A percentile compares a stretch with the other conserved stretches of the same genome.
phyloP scores from a whole-genome alignment of 106 monocot genomes.

The Chionographis japonica region DNA sequence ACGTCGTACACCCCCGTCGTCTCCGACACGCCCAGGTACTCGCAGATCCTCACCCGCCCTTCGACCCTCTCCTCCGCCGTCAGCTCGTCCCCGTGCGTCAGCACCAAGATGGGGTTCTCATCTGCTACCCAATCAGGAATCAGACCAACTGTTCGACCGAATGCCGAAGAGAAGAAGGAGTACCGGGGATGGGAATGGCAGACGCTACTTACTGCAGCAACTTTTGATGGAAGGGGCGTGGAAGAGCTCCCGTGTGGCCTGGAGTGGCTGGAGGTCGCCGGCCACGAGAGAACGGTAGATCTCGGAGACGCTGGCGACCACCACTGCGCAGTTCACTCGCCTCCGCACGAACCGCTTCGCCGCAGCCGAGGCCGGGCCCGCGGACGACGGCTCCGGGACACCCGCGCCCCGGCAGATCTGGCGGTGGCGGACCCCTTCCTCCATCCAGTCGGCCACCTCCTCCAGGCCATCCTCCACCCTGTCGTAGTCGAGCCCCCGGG shows the following conservation, averaged over 20 bases:
- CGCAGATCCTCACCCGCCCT: slow-evolving; percentile 21
- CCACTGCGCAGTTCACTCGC: slow-evolving; percentile 40
- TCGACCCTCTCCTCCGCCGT: slow-evolving; percentile 31
- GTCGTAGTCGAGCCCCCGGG: slow-evolving; percentile 44
- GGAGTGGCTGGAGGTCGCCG: slow-evolving; percentile 27
- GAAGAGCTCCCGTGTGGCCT: slow-evolving; percentile 44
- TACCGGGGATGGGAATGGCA: neutral
- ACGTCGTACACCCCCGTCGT: slow-evolving; percentile 34
- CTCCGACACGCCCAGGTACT: slow-evolving; percentile 22
- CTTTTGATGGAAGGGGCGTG: slow-evolving; percentile 23
- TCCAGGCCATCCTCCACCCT: slow-evolving; percentile 21
- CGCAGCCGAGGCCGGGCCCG: slow-evolving; percentile 1
- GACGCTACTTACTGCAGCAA: slow-evolving; percentile 31
- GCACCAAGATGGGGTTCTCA: slow-evolving; percentile 37
- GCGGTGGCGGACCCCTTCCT: slow-evolving; percentile 57
- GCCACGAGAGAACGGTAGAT: slow-evolving; percentile 21
- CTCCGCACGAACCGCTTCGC: slow-evolving; percentile 35
- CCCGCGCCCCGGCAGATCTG: slow-evolving; percentile 31
- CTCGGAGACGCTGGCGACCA: slow-evolving; percentile 47
- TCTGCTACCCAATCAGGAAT: slow-evolving; percentile 10
- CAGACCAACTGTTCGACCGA: slow-evolving; percentile 1
- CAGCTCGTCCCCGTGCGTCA: slow-evolving; percentile 53
- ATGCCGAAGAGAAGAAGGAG: neutral
- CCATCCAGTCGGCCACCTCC: slow-evolving; percentile 54
- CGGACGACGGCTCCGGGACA: neutral